phyloP scores from a whole-genome alignment of 176 grass and related monocot genomes.

The Rhynchospora breviuscula region DNA sequence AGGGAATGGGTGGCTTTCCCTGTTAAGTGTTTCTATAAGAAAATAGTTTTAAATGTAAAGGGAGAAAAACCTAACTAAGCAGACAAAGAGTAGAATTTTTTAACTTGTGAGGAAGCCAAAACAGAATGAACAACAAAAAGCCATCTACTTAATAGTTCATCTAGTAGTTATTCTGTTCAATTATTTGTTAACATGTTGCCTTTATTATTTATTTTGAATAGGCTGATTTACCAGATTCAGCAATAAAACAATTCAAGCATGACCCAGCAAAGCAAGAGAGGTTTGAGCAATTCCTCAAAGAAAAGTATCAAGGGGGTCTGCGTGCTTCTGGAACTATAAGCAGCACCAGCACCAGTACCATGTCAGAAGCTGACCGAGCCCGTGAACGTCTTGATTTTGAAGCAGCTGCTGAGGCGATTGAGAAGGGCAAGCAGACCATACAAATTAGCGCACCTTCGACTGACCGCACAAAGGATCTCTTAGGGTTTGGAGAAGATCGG shows the following conservation, averaged over 20 bases:
- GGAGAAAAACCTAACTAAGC: neutral
- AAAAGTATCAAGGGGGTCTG: slow-evolving; percentile 82
- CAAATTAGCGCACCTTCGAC: slow-evolving; percentile 32
- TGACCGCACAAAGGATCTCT: slow-evolving; percentile 25
- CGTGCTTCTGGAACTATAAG: slow-evolving; percentile 38
- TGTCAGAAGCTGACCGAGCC: slow-evolving; percentile 83
- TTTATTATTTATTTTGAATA: slow-evolving; percentile 20
- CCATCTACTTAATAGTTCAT: neutral
- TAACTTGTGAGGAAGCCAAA: neutral
- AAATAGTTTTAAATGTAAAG: neutral
- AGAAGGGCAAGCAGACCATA: slow-evolving; percentile 50
- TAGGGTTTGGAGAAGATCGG: slow-evolving; percentile 43
- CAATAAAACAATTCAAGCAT: slow-evolving; percentile 61
- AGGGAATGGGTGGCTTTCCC: neutral
- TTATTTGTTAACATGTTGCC: slow-evolving; percentile 28
- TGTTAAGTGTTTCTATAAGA: neutral
- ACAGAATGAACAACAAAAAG: neutral
- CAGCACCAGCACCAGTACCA: slow-evolving; percentile 16
- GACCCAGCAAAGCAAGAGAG: slow-evolving; percentile 82
- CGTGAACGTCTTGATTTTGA: slow-evolving; percentile 91
- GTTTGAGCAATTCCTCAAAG: slow-evolving; percentile 86
- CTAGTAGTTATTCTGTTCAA: slow-evolving; percentile 18
- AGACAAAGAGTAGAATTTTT: neutral
- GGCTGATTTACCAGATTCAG: slow-evolving; percentile 51
- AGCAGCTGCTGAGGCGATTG: slow-evolving; percentile 79